Evolutionary conservation across 1,284 basidiomycete species (phyloP), one percentile per base, ranked within the genome.

Genomic region (Ustilago bromivora): DNA sequence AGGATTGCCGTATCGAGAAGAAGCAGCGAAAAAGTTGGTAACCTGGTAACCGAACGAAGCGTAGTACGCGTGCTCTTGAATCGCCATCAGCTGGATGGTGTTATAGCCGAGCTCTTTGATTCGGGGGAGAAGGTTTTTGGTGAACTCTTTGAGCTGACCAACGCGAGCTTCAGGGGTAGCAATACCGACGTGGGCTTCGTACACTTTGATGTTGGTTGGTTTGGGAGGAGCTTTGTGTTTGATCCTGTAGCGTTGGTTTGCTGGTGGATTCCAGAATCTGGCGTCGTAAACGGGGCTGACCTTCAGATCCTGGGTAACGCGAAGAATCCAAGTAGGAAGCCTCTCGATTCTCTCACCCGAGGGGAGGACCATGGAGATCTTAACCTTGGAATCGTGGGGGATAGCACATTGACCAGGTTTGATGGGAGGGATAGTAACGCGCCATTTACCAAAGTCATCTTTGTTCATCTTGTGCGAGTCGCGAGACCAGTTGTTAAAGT

Each of bases 21-120:
- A 96, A 10, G 93, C 93, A n/a, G 96, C 95, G 84, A 99, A 99
- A 89, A 98, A 98, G 87, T 90, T 96, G 35, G 95, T 98, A 11
- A 99, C 92, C 87, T 99, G 96, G 87, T 99, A 99, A 15, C 96
- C 96, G 83, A 99, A 99, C 1, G 95, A 95, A 92, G 96, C 96
- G 88, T 99, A 99, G 87, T 99, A 99, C 4, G 96, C 94, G 82
- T 99, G 96, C 86, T 98, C 95, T 94, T 98, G 96, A 78, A 98
- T 89, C 17, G 86, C 87, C 87, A 86, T 87, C 82, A 98, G 90
- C 87, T 99, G 96, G 74, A 99, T 97, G 56, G 92, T 91, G 85
- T 99, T 99, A 88, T 99, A 99, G 4, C 95, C 97, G 28, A 98
- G 89, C 65, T 91, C 90, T 84, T 92, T 92, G 87, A 99, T 98